phyloP scores from a whole-genome alignment of 2,329 filamentous ascomycete species.

The Cladophialophora yegresii region DNA sequence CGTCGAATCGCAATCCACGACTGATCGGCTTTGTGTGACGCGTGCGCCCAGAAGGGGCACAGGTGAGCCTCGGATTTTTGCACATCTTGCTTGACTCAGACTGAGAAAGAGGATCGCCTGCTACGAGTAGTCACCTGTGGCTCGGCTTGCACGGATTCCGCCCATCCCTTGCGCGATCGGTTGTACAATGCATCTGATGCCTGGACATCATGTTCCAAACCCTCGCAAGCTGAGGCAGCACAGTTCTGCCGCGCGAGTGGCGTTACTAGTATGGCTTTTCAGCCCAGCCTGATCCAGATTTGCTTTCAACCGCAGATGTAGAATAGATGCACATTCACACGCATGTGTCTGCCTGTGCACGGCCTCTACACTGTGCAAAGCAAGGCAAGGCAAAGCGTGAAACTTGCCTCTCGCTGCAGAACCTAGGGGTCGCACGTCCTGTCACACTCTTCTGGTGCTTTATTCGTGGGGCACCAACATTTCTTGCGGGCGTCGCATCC shows the following conservation, averaged over 20 bases:
- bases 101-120: slow-evolving; percentile 3
- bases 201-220: too few species aligned
- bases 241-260: neutral
- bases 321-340: neutral
- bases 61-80: neutral
- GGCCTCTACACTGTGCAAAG: neutral
- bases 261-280: neutral
- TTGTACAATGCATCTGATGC: neutral
- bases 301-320: neutral
- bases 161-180: neutral
- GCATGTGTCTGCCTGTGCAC: neutral
- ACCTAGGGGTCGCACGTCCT: neutral
- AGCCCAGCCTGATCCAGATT: slow-evolving; percentile 11
- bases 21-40: slow-evolving; percentile 1
- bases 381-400: neutral
- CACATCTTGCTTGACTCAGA: slow-evolving; percentile 13
- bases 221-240: neutral
- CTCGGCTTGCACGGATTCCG: slow-evolving; percentile 3
- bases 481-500: neutral
- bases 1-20: neutral
- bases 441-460: neutral
- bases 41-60: neutral
- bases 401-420: too few species aligned
- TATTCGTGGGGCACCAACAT: neutral
- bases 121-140: neutral